Percentiles rank a stretch among this genome's conserved stretches.
These are phyloP conservation scores for Colletotrichum caudatum DNA, from an alignment of 2,329 filamentous ascomycete species.

Conservation along the genomic window DNA sequence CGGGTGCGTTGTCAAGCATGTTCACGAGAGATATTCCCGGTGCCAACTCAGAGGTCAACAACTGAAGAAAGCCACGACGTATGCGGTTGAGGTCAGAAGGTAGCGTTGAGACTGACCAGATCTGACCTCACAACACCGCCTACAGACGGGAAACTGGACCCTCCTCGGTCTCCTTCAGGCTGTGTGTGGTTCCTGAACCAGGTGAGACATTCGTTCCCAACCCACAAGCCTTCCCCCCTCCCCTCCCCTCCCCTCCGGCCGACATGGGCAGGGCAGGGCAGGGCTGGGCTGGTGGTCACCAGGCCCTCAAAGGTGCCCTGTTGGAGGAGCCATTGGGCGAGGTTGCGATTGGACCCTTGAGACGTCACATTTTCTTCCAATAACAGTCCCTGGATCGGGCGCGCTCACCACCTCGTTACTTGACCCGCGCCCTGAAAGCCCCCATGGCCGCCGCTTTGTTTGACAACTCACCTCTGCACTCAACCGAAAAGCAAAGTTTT, in stretches of 20 bases:
- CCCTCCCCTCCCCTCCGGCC: background rate
- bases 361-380: conserved; percentile 33
- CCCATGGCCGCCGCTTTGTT: conserved; percentile 26
- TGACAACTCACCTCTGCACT: conserved; percentile 25
- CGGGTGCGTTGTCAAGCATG: conserved; percentile 14
- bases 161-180: conserved; percentile 17
- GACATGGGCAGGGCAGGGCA: too few species aligned
- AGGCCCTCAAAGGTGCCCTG: conserved; percentile 19
- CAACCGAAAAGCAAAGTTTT: conserved; percentile 21
- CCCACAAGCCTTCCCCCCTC: background rate
- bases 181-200: conserved; percentile 31
- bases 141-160: conserved; percentile 12
- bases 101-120: conserved; percentile 17
- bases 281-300: conserved; percentile 18
- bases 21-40: conserved; percentile 32
- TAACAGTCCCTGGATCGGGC: conserved; percentile 2
- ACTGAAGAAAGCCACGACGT: conserved; percentile 21
- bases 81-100: conserved; percentile 39
- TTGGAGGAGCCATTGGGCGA: conserved; percentile 11
- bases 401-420: background rate
- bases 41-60: conserved; percentile 37
- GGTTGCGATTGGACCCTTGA: conserved; percentile 31
- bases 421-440: background rate
- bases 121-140: conserved; percentile 8
- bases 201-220: conserved; percentile 32